Evolutionary conservation across 176 grass and related monocot genomes (phyloP).

Genomic region (Avena insularis): DNA sequence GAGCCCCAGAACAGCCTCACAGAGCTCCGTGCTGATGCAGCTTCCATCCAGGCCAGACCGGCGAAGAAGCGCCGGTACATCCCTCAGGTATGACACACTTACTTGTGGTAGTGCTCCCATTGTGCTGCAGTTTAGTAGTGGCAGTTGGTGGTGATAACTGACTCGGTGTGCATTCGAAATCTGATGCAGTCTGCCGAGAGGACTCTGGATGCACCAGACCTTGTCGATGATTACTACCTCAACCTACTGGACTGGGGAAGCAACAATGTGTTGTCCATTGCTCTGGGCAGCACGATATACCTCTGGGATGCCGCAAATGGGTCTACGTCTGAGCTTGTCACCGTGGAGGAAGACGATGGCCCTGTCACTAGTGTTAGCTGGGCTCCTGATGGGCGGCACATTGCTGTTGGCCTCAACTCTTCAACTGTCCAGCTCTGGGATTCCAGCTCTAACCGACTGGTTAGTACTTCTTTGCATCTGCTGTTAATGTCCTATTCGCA

Average conservation of each 20-base stretch:
- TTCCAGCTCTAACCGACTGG: conserved; percentile 46
- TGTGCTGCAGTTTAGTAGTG: background rate
- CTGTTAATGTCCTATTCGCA: conserved; percentile 16
- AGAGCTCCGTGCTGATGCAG: conserved; percentile 38
- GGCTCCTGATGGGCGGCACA: conserved; percentile 61
- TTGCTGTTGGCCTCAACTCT: conserved; percentile 64
- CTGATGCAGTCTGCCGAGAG: conserved; percentile 49
- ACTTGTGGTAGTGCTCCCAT: background rate
- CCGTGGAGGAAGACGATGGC: conserved; percentile 45
- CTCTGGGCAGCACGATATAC: conserved; percentile 53
- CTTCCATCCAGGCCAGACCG: conserved; percentile 44
- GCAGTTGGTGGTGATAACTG: conserved; percentile 15
- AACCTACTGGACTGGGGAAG: conserved; percentile 75
- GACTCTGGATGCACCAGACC: conserved; percentile 58
- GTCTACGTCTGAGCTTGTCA: conserved; percentile 52
- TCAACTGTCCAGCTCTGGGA: conserved; percentile 70
- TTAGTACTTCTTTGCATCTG: conserved; percentile 37
- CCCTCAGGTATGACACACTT: conserved; percentile 42
- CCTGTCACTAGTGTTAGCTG: conserved; percentile 65
- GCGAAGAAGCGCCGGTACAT: conserved; percentile 52
- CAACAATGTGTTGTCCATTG: conserved; percentile 63
- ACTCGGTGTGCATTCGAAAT: background rate
- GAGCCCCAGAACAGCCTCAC: conserved; percentile 40
- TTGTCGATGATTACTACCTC: conserved; percentile 63
- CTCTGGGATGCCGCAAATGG: conserved; percentile 53